Base-by-base conservation (phyloP, 352 stramenopile species). In the Phytophthora pluvialis region DNA sequence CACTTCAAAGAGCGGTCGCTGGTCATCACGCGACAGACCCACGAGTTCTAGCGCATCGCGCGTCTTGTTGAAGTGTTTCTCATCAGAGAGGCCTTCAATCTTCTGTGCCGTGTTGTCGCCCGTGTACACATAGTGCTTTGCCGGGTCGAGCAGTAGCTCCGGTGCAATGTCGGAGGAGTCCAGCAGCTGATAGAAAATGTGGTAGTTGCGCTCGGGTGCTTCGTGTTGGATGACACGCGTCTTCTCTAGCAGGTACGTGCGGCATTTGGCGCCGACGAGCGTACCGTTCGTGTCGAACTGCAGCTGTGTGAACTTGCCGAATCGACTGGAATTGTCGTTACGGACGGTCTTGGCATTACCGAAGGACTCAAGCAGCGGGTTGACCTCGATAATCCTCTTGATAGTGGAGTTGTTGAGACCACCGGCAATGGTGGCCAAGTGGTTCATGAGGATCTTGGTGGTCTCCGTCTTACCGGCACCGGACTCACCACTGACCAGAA, bases 281-380 rank as follows among this genome's bases (percentile, higher is more conserved):
- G 75, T 92, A 26, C 88, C 87, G 4, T 81, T 57, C 3, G 38
- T 31, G 58, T 95, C 89, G 64, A 99, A 99, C 54, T 97, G 82
- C 25, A 99, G 84, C 69, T 99, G 89, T 68, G 98, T 99, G 69
- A 98, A 99, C 71, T 99, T 99, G 49, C 97, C 97, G 75, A 99
- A 99, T 31, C 97, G 89, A 67, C 72, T 92, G 28, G 91, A 98
- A 72, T 99, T 99, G 80, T 99, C 93, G 78, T 99, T 99, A n/a
- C 97, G 81, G 13, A 98, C 81, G 0, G 97, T 99, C 70, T 98
- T 97, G 58, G 97, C 96, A 73, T 99, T 99, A 68, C 98, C 98
- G 76, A 99, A 99, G 10, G 93, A 95, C 81, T 99, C 98, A 2
- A 99, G 82, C 42, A 99, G 82, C n/a, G 98, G 97, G 78, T 99